phyloP scores from a whole-genome alignment of 169 alveolate species.

The Sarcocystis neurona region DNA sequence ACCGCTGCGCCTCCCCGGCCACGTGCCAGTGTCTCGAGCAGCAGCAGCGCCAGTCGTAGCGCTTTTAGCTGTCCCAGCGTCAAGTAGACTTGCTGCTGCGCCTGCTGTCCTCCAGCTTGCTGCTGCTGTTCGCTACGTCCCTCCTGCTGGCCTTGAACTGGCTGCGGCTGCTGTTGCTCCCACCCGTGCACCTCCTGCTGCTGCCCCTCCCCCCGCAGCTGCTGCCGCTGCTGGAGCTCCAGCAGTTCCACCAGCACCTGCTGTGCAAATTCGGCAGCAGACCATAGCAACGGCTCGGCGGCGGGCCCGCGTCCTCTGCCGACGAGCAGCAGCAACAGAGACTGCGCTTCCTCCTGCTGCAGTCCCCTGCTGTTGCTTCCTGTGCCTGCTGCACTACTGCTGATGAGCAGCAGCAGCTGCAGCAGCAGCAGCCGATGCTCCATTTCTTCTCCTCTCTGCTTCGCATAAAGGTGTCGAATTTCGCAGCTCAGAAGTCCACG shows the following conservation, averaged over 20 bases:
- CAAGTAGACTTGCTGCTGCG: background rate
- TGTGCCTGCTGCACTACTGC: background rate
- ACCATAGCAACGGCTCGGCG: slow-evolving; percentile 21
- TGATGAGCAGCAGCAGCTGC: slow-evolving; percentile 20
- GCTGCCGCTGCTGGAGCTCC: background rate
- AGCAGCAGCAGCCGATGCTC: slow-evolving; percentile 15
- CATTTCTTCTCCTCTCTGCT: slow-evolving; percentile 29
- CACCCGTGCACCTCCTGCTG: background rate
- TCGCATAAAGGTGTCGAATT: background rate
- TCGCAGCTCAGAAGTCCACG: slow-evolving; percentile 3
- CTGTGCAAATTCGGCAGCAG: background rate
- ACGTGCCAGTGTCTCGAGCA: slow-evolving; percentile 26
- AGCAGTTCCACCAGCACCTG: background rate
- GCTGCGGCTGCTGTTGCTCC: background rate
- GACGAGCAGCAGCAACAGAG: background rate
- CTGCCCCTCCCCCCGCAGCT: background rate
- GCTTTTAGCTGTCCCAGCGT: slow-evolving; percentile 51
- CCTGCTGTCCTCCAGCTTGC: background rate
- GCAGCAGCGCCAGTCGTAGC: slow-evolving; percentile 56
- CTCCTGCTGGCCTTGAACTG: background rate
- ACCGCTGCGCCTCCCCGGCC: background rate
- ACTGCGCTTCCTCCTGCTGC: background rate
- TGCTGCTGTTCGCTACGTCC: background rate
- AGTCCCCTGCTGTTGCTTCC: background rate
- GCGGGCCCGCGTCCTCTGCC: background rate